Evolutionary conservation across 2,329 filamentous ascomycete genomes (phyloP), one percentile per base, ranked within the genome.

Genomic region (Leptographium wingfieldii): DNA sequence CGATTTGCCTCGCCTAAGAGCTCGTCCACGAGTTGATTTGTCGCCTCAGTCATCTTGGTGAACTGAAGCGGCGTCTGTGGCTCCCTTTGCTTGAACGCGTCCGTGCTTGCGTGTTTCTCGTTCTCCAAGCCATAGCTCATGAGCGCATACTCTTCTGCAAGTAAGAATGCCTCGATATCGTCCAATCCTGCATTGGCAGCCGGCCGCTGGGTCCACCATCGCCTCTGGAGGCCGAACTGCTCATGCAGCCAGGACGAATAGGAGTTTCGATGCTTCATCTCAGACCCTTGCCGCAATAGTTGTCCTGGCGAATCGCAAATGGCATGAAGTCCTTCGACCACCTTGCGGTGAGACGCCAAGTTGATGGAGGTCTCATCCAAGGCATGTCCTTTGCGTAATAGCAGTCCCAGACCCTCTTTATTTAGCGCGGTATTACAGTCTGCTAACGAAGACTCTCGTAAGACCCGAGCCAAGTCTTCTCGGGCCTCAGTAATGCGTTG

Each of bases 401-500:
- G 46, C 48, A 19, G 29, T 1, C 52, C 53, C 25, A 38, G 46
- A 5, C 27, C 27, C 9, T 22, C 6, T 46, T 59, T 25, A 3
- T 49, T 35, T 19, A 57, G 19, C 2, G 60, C 53, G 27, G 60
- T 12, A 16, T 33, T 56, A 31, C 51, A 55, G n/a, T 61, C 55
- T 5, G 46, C 55, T 4, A 35, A 43, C 5, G 60, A 48, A 5
- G 62, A 56, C 33, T 60, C 56, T 29, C 48, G 57, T 55, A 64
- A 22, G 14, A 62, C 55, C 25, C 57, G 60, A 0, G 43, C 49
- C 53, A 64, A 38, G 27, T 60, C 64, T 3, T 38, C 71, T 61
- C 74, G 78, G 7, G 80, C 78, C 58, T 80, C 75, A 33, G 80
- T 77, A 64, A 89, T 79, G 60, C 81, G 79, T 25, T 72, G 68